Base-by-base conservation (phyloP, 2,329 filamentous ascomycete genomes). In the Verticillium nubilum region DNA sequence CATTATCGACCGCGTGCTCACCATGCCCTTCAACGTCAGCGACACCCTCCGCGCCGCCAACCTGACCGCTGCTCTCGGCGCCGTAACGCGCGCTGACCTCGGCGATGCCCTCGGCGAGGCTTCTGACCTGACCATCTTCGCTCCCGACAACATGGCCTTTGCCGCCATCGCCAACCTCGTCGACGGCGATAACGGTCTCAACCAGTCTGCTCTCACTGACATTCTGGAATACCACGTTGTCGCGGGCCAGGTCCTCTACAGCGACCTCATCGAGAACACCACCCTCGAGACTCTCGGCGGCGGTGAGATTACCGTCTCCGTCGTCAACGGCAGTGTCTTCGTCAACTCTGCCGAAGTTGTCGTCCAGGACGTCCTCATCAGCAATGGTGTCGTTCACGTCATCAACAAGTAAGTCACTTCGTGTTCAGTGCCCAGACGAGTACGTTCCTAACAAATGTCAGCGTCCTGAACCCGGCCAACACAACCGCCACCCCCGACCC, bases 191-290 rank as follows among this genome's bases (percentile, higher is more conserved):
- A 68, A 71, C 28, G 77, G 78, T 60, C 69, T 87, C 29, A 76
- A 76, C 26, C 68, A 71, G 0, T 70, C 77, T 4, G 70, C 83
- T 15, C 74, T 89, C 1, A 69, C 76, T 2, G 70, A 69, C 28
- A 78, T 90, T 56, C 76, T 90, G 33, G 73, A 78, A 27, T 91
- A 91, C 72, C 88, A 91, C 69, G 78, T 90, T 57, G 72, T 90
- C 52, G 76, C 77, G 53, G 80, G 79, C 53, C 76, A 76, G 9
- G 77, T 86, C 1, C 74, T 74, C 58, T 89, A 88, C 72, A 81
- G 78, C 55, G 69, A 70, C 4, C 26, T 56, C 12, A 54, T 65
- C 25, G 53, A 52, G 25, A 65, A 65, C 25, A 59, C 61, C 5
- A 61, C 62, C 1, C 0, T 65, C 19, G 70, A 60, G 62, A 66